Percentiles rank a stretch among this genome's conserved stretches.
Evolutionary conservation across 768 basidiomycete species (phyloP).

Genomic region (Suillus placidus): DNA sequence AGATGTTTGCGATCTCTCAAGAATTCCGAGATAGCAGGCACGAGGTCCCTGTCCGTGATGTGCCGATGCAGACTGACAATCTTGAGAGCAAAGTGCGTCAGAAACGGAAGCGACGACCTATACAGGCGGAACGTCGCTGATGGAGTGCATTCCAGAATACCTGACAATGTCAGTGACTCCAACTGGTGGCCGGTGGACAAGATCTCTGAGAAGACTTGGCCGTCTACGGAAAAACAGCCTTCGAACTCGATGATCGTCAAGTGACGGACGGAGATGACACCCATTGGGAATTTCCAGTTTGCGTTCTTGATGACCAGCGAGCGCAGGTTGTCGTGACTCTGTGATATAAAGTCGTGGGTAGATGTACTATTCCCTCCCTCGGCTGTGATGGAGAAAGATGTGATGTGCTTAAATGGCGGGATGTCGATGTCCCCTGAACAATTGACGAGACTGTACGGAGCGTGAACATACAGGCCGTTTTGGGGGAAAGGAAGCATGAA

Average conservation of each 20-base stretch:
- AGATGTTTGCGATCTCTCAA: slow-evolving; percentile 57
- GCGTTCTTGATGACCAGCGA: slow-evolving; percentile 57
- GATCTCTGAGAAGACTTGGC: slow-evolving; percentile 59
- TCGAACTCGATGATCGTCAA: slow-evolving; percentile 65
- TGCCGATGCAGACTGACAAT: slow-evolving; percentile 47
- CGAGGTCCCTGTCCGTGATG: slow-evolving; percentile 59
- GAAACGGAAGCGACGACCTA: slow-evolving; percentile 54
- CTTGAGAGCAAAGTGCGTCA: slow-evolving; percentile 64
- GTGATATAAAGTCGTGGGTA: slow-evolving; percentile 50
- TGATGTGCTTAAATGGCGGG: slow-evolving; percentile 55
- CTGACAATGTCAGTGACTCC: slow-evolving; percentile 59
- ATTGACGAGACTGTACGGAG: slow-evolving; percentile 34
- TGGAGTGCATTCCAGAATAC: slow-evolving; percentile 52
- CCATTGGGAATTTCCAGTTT: slow-evolving; percentile 59
- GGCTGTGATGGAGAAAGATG: slow-evolving; percentile 59
- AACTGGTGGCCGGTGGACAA: slow-evolving; percentile 63
- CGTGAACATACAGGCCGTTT: neutral
- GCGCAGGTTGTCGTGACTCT: slow-evolving; percentile 55
- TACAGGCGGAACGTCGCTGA: slow-evolving; percentile 53
- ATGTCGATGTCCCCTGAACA: slow-evolving; percentile 47
- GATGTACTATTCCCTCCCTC: slow-evolving; percentile 42
- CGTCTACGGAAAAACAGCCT: slow-evolving; percentile 53
- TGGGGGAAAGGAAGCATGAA: slow-evolving; percentile 17
- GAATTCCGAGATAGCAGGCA: slow-evolving; percentile 70
- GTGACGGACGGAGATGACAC: slow-evolving; percentile 58